Conservation (phyloP, 208 protist species). For the Trypanosoma lewisi region DNA sequence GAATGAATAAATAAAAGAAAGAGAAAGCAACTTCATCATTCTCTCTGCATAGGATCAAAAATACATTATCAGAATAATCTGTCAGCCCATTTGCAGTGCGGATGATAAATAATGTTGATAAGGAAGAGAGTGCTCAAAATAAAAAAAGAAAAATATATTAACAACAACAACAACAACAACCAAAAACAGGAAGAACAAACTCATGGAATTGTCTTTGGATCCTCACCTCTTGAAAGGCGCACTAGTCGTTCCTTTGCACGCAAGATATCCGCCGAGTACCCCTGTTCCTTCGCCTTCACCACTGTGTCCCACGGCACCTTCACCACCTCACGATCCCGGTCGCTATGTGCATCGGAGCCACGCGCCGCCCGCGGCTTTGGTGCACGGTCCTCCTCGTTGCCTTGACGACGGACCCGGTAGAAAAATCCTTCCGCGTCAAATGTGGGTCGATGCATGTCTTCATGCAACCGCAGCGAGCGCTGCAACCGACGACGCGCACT, state of each 20-base stretch:
- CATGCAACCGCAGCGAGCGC: conserved; percentile 65
- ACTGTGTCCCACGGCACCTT: conserved; percentile 85
- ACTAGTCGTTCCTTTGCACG: conserved; percentile 83
- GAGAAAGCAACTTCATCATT: too few relatives aligned
- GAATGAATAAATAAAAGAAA: too few relatives aligned
- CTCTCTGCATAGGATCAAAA: too few relatives aligned
- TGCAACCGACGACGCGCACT: conserved; percentile 66
- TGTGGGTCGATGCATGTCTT: conserved; percentile 70
- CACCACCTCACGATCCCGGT: conserved; percentile 41
- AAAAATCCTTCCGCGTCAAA: conserved; percentile 89
- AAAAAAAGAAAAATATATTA: conserved; percentile 9
- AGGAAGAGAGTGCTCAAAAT: conserved; percentile 3
- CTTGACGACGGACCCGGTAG: conserved; percentile 68
- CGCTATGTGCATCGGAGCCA: conserved; percentile 50
- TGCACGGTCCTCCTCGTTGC: conserved; percentile 50
- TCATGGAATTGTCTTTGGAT: conserved; percentile 82
- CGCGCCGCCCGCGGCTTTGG: conserved; percentile 57
- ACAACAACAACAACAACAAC: conserved; percentile 6
- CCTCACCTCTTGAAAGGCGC: conserved; percentile 81
- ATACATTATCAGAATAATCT: too few relatives aligned
- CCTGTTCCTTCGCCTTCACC: conserved; percentile 57
- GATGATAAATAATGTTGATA: neutral
- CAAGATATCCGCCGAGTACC: conserved; percentile 69
- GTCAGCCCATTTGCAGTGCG: neutral
- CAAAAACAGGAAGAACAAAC: neutral